Conservation (phyloP, 495 filamentous ascomycete species). For the Haplographium delicatum region DNA sequence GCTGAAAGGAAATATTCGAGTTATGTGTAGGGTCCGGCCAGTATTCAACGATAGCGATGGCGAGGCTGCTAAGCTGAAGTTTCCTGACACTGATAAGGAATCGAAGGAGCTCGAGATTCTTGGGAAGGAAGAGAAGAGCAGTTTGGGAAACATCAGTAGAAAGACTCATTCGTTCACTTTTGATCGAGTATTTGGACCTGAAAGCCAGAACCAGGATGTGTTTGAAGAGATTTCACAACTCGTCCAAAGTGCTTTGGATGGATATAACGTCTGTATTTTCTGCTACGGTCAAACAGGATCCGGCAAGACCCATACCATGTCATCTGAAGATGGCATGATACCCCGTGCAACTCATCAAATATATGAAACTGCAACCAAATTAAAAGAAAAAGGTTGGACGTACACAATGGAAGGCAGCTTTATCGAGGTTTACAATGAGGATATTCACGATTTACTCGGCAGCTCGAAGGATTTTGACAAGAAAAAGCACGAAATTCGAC, state of each 20-base stretch:
- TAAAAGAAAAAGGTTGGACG: constrained; percentile 88
- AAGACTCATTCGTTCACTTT: constrained; percentile 85
- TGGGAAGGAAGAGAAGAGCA: constrained; percentile 78
- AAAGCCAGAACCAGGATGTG: constrained; percentile 72
- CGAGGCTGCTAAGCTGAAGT: constrained; percentile 63
- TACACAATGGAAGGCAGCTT: constrained; percentile 95
- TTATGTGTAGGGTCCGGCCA: constrained; percentile 96
- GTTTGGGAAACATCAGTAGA: constrained; percentile 65
- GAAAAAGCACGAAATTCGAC: constrained; percentile 88
- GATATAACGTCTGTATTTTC: constrained; percentile 99
- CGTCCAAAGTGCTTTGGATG: constrained; percentile 92
- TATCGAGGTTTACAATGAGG: constrained; percentile 99
- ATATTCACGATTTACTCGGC: constrained; percentile 86
- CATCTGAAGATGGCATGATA: constrained; percentile 89
- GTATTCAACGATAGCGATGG: constrained; percentile 44
- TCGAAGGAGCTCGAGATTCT: constrained; percentile 79
- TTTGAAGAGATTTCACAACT: constrained; percentile 98
- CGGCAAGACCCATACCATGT: constrained; percentile 97
- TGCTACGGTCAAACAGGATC: constrained; percentile 98
- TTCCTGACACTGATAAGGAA: constrained; percentile 70
- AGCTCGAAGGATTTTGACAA: constrained; percentile 69
- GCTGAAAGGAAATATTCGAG: constrained; percentile 97
- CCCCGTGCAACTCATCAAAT: constrained; percentile 89
- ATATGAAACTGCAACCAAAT: constrained; percentile 72
- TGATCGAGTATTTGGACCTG: constrained; percentile 85